Percentiles rank a stretch among this genome's conserved stretches.
Conservation (phyloP, 306 rosid genomes). For the Dryas drummondii region DNA sequence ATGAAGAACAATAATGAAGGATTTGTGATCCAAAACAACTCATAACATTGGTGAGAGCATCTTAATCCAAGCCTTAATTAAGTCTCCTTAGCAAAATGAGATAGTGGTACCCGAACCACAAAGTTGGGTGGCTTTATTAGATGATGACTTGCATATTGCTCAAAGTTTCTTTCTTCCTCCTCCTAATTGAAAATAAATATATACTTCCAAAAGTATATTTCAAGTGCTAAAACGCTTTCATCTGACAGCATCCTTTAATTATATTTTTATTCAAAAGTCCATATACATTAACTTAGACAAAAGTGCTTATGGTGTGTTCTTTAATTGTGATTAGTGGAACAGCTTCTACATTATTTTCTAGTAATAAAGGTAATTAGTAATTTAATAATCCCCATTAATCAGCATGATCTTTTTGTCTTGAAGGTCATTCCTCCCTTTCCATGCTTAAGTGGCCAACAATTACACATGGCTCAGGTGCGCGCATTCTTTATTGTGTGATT, state of each 20-base stretch:
- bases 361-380: background rate
- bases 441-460: slow-evolving; percentile 31
- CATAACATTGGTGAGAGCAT: background rate
- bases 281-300: background rate
- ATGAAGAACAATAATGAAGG: too few species aligned
- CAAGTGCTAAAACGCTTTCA: background rate
- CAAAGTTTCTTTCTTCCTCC: background rate
- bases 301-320: slow-evolving; percentile 1
- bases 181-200: background rate
- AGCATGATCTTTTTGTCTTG: slow-evolving; percentile 6
- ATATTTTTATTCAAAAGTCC: background rate
- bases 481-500: background rate
- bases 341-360: slow-evolving; percentile 15
- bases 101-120: background rate
- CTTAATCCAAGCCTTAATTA: background rate
- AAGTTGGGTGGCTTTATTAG: background rate
- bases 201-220: background rate
- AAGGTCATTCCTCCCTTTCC: slow-evolving; percentile 5
- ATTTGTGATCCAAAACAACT: too few species aligned
- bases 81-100: background rate
- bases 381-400: slow-evolving; percentile 6
- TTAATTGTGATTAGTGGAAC: slow-evolving; percentile 22
- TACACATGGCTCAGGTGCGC: slow-evolving; percentile 10
- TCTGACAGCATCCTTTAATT: background rate
- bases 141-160: background rate